phyloP scores from a whole-genome alignment of 179 eudicot species.

The Vitellaria paradoxa region DNA sequence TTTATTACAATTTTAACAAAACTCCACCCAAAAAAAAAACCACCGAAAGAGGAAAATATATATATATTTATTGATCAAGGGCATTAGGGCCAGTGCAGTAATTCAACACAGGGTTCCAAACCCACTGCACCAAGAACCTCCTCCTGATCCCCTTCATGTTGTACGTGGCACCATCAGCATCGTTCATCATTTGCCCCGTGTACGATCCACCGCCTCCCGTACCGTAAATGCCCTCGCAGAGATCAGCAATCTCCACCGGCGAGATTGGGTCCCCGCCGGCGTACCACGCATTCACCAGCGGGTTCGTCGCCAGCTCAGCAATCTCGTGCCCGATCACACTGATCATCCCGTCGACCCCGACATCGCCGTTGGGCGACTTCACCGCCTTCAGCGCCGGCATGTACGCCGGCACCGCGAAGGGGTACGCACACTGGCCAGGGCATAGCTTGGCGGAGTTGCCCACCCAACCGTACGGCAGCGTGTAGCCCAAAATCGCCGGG shows the following conservation, averaged over 20 bases:
- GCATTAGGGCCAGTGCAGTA: conserved; percentile 91
- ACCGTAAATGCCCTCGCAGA: conserved; percentile 91
- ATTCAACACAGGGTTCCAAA: conserved; percentile 64
- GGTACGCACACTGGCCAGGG: conserved; percentile 81
- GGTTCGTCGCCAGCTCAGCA: conserved; percentile 76
- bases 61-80: conserved; percentile 39
- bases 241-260: conserved; percentile 84
- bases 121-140: conserved; percentile 82
- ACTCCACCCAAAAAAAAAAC: too few species aligned
- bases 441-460: conserved; percentile 65
- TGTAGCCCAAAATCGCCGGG: conserved; percentile 84
- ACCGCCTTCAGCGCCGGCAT: conserved; percentile 61
- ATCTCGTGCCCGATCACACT: conserved; percentile 84
- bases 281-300: conserved; percentile 86
- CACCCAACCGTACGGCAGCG: conserved; percentile 88
- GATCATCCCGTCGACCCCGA: conserved; percentile 80
- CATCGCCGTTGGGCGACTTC: conserved; percentile 66
- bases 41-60: conserved; percentile 17
- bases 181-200: conserved; percentile 70
- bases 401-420: conserved; percentile 63
- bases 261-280: conserved; percentile 75
- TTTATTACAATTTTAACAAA: too few species aligned
- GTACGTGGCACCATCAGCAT: conserved; percentile 72
- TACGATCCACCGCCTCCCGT: conserved; percentile 90
- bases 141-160: conserved; percentile 71